A percentile compares a stretch with the other conserved stretches of the same genome.
Conservation (phyloP, 148 eudicot genomes). For the Amaranthus cruentus region DNA sequence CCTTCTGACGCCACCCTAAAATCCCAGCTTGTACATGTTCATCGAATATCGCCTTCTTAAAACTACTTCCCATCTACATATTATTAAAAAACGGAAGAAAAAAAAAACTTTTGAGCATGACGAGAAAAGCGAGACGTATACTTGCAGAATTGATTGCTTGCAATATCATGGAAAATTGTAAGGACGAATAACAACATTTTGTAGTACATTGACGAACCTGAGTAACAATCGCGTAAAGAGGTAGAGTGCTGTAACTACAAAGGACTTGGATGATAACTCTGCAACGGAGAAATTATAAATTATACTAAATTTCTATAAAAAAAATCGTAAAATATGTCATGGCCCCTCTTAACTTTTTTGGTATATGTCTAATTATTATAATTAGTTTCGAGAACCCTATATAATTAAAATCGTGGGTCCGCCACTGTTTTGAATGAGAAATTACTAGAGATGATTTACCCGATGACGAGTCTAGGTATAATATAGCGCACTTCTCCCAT, state of each 20-base stretch:
- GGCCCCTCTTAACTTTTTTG: no score
- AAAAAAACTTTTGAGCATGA: neutral
- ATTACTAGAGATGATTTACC: constrained; percentile 30
- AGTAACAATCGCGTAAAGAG: constrained; percentile 85
- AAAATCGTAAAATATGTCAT: neutral
- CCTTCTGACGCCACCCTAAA: constrained; percentile 74
- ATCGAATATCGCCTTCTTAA: constrained; percentile 80
- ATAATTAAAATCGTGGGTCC: constrained; percentile 14
- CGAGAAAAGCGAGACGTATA: neutral
- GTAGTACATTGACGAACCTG: constrained; percentile 38
- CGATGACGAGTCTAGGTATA: constrained; percentile 63
- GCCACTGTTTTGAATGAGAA: neutral
- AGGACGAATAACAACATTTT: no score
- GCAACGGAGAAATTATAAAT: constrained; percentile 9
- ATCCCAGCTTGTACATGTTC: constrained; percentile 74
- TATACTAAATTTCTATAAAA: neutral
- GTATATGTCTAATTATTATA: no score
- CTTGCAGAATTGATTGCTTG: neutral
- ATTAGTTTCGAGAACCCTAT: constrained; percentile 5
- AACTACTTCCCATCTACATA: constrained; percentile 77
- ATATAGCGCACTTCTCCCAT: constrained; percentile 60
- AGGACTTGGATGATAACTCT: constrained; percentile 74
- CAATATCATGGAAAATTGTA: neutral
- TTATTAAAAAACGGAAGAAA: neutral
- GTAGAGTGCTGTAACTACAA: constrained; percentile 89